Percentiles rank a stretch among this genome's conserved stretches.
Evolutionary conservation across 768 basidiomycete species (phyloP).

Genomic region (Pluteus cervinus): DNA sequence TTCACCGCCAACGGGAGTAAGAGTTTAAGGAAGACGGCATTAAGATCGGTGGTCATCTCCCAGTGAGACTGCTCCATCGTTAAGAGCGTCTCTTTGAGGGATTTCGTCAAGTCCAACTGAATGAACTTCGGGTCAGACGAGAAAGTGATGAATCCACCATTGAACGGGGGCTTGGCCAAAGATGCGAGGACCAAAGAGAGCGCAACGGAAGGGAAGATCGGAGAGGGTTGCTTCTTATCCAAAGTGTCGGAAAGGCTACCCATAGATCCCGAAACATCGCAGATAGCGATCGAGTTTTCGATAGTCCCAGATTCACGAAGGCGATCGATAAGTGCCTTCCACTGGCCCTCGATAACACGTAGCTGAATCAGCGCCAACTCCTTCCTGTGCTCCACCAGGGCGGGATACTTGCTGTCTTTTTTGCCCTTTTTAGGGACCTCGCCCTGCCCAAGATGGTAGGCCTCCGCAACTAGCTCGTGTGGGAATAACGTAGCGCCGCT

Average conservation of each 20-base stretch:
- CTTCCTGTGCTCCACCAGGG: slow-evolving; percentile 19
- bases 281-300: slow-evolving; percentile 59
- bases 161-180: slow-evolving; percentile 59
- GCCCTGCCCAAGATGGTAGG: slow-evolving; percentile 10
- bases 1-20: slow-evolving; percentile 55
- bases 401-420: slow-evolving; percentile 12
- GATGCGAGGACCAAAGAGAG: slow-evolving; percentile 62
- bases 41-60: slow-evolving; percentile 58
- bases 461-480: slow-evolving; percentile 48
- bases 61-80: slow-evolving; percentile 32
- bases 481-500: slow-evolving; percentile 66
- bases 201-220: slow-evolving; percentile 58
- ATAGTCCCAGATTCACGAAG: slow-evolving; percentile 50
- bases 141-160: slow-evolving; percentile 66
- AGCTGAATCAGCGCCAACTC: slow-evolving; percentile 26
- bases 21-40: slow-evolving; percentile 55
- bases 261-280: slow-evolving; percentile 77
- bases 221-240: slow-evolving; percentile 17
- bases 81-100: slow-evolving; percentile 30
- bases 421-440: neutral
- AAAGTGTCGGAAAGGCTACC: slow-evolving; percentile 21
- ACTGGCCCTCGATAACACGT: slow-evolving; percentile 58
- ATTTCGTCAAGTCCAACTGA: slow-evolving; percentile 34
- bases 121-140: slow-evolving; percentile 44
- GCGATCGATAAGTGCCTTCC: slow-evolving; percentile 50